Conservation (phyloP, 1,284 basidiomycete species). For the Rugosomyces carneus region DNA sequence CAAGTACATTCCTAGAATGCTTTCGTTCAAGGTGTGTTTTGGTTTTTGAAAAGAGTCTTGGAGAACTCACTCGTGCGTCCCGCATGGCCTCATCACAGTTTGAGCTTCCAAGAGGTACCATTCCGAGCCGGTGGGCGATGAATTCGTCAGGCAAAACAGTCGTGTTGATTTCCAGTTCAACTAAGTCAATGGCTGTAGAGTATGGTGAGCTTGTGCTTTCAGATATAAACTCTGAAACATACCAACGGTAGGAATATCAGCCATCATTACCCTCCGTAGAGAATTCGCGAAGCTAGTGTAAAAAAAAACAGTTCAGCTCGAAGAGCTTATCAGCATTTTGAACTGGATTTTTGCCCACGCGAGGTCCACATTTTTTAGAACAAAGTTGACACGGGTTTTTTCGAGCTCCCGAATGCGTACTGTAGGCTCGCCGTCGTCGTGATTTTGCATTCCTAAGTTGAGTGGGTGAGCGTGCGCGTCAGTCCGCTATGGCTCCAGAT, state of each 20-base stretch:
- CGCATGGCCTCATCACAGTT: slow-evolving; percentile 83
- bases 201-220: slow-evolving; percentile 7
- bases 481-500: background rate
- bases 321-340: slow-evolving; percentile 5
- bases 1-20: slow-evolving; percentile 77
- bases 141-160: slow-evolving; percentile 96
- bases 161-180: slow-evolving; percentile 90
- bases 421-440: slow-evolving; percentile 52
- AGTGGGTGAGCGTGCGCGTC: background rate
- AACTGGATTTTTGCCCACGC: slow-evolving; percentile 43
- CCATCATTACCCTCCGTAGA: slow-evolving; percentile 85
- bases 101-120: slow-evolving; percentile 86
- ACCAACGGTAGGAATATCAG: slow-evolving; percentile 94
- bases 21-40: slow-evolving; percentile 11
- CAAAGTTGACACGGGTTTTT: slow-evolving; percentile 79
- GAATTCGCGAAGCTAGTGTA: slow-evolving; percentile 84
- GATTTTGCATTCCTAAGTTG: slow-evolving; percentile 27
- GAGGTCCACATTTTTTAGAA: slow-evolving; percentile 89
- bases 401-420: slow-evolving; percentile 77
- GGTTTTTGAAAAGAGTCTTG: background rate
- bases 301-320: slow-evolving; percentile 17
- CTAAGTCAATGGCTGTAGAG: slow-evolving; percentile 93
- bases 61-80: slow-evolving; percentile 62
- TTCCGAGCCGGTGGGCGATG: slow-evolving; percentile 92
- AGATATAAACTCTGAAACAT: slow-evolving; percentile 26